Base-by-base conservation (phyloP, 1,139 yeast genomes). In the Debaryomyces coudertii region DNA sequence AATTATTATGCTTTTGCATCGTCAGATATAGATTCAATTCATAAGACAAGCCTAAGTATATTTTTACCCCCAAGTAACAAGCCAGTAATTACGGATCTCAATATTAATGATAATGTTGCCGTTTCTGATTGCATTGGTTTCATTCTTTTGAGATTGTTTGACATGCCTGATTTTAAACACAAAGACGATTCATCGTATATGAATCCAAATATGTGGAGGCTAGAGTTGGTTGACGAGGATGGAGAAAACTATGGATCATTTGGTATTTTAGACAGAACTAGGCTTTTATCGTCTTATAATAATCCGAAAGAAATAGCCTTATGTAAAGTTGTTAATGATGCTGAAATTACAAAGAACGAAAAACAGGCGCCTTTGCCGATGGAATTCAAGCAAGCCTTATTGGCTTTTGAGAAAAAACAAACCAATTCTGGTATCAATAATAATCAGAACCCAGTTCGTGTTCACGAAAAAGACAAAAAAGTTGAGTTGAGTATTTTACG, bases 161-260 rank as follows among this genome's bases (percentile, higher is more conserved):
- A 57, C 30, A 35, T 51, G 4, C 49, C 66, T 0, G 65, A 63
- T 2, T 57, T 60, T 14, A 54, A 51, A 6, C 53, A 53, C 1
- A 48, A 49, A 22, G 50, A 51, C 4, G 60, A 57, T 23, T 37
- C 47, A 1, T 39, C 53, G 4, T 53, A 48, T 27, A 53, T 66
- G 42, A 76, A 84, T 52, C 87, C 90, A 0, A 85, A 85, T 56
- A 68, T 69, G 43, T 87, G 90, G 85, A 71, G 83, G 44, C 56
- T 86, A n/a, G 86, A 83, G 48, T 66, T 86, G 37, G 87, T 83
- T 0, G 95, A 87, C 58, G 93, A 86, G 49, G 92, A 85, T 59
- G 93, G 93, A 6, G 90, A 86, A 47, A 79, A 83, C n/a, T 85
- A 83, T 54, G 88, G 85, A 25, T 80, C 85, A 22, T 86, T 87